phyloP scores from a whole-genome alignment of 2,329 filamentous ascomycete species.

The Alternaria incomplexa region DNA sequence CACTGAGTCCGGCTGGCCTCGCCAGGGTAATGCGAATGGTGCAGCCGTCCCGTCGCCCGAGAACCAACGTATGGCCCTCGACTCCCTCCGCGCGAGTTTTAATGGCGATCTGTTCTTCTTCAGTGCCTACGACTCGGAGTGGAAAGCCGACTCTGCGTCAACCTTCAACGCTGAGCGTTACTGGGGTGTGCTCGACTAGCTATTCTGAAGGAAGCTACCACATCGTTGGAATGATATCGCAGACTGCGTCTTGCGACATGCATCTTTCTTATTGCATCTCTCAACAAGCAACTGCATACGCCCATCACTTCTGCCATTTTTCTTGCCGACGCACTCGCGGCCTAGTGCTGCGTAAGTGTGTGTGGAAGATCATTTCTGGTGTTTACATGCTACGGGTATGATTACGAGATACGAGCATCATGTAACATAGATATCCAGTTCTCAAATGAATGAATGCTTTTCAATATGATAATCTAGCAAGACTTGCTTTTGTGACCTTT shows the following conservation, averaged over 20 bases:
- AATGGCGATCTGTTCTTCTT: constrained; percentile 70
- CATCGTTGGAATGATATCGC: background rate
- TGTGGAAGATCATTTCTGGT: constrained; percentile 29
- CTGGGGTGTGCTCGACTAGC: constrained; percentile 64
- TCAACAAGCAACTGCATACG: constrained; percentile 15
- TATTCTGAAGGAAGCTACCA: background rate
- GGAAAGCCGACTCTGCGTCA: constrained; percentile 70
- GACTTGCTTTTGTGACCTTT: background rate
- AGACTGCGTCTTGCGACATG: constrained; percentile 2
- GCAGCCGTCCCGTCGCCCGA: constrained; percentile 70
- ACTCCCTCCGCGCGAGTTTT: constrained; percentile 68
- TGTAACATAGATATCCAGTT: constrained; percentile 38
- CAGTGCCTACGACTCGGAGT: constrained; percentile 78
- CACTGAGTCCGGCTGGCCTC: constrained; percentile 87
- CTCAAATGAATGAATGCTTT: constrained; percentile 22
- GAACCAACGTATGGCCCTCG: constrained; percentile 71
- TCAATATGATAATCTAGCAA: background rate
- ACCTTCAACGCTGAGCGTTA: constrained; percentile 77
- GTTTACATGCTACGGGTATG: constrained; percentile 22
- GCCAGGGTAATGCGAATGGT: constrained; percentile 69
- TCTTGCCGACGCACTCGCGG: constrained; percentile 20
- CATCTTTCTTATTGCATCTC: background rate
- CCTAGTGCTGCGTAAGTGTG: constrained; percentile 18
- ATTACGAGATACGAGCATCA: constrained; percentile 20
- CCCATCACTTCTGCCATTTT: constrained; percentile 17